Base-by-base conservation (phyloP, 1,139 yeast genomes). In the Pichia sp. region DNA sequence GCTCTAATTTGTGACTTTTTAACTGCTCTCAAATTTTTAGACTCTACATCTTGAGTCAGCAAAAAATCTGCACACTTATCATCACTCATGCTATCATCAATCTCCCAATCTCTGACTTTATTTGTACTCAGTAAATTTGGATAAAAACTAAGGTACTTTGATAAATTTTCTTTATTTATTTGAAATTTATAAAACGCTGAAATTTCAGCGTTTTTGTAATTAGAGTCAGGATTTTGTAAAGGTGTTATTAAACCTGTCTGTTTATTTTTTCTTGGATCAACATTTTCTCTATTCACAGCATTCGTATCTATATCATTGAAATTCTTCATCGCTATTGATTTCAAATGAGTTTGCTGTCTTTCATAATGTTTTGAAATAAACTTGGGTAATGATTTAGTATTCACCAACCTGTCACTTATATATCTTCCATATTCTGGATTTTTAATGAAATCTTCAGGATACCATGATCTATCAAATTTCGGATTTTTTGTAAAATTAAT, bases 61-160 rank as follows among this genome's bases (percentile, higher is more conserved):
- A 87, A 85, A 56, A 82, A 82, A 51, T 79, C 85, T 39, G 81
- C 72, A 36, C 45, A 44, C 9, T 23, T 36, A 34, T 49, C 53
- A n/a, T 39, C 36, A 18, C 37, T 34, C 3, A 26, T 12, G 3
- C 83, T 76, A 44, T 75, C 76, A 25, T 77, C 74, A 18, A 48
- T 27, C 6, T 27, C 42, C 55, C 53, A 53, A 35, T 42, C 37
- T 39, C 45, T 57, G 2, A 48, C 50, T 18, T 40, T 47, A n/a
- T 54, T 53, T 6, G 51, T 48, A 30, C 56, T 51, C 22, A 49
- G 20, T 20, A 52, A 29, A 38, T 52, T 51, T 13, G 48, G 56
- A 47, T 32, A 54, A 20, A 16, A 41, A 25, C 40, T 46, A 36
- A 46, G 25, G 35, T 50, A 48, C 4, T 38, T 44, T 1, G 40